phyloP scores from a whole-genome alignment of 202 grass and related monocot genomes.

The Panicum virgatum region DNA sequence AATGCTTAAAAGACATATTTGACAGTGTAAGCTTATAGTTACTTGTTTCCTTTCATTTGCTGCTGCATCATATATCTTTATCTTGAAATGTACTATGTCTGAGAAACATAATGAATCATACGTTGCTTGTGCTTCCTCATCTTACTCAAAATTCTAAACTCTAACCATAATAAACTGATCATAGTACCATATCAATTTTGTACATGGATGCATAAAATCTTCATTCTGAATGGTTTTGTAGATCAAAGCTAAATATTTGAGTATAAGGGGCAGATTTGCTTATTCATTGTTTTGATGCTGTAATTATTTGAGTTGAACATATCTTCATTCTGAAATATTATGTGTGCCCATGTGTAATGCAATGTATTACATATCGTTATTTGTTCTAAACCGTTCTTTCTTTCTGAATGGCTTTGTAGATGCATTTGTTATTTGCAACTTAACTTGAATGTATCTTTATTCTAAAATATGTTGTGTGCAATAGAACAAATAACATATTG shows the following conservation, averaged over 20 bases:
- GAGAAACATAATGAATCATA: neutral
- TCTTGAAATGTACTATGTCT: neutral
- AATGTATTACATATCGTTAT: constrained; percentile 3
- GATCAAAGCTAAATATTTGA: neutral
- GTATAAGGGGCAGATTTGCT: neutral
- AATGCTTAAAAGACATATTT: neutral
- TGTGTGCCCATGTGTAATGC: neutral
- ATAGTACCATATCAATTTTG: neutral
- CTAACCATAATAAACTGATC: constrained; percentile 1
- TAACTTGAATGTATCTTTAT: neutral
- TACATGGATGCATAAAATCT: neutral
- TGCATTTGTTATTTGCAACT: constrained; percentile 8
- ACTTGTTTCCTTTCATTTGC: neutral
- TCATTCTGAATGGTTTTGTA: neutral
- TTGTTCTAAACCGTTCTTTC: neutral
- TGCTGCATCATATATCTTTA: neutral
- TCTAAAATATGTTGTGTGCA: neutral
- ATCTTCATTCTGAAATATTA: too few relatives aligned
- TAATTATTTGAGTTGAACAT: neutral
- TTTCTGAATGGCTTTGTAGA: neutral
- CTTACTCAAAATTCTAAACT: neutral
- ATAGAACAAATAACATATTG: neutral
- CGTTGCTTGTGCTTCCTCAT: neutral
- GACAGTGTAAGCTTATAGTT: neutral
- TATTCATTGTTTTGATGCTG: neutral